phyloP scores from a whole-genome alignment of 768 basidiomycete genomes.

The Erythrobasidium yunnanense region DNA sequence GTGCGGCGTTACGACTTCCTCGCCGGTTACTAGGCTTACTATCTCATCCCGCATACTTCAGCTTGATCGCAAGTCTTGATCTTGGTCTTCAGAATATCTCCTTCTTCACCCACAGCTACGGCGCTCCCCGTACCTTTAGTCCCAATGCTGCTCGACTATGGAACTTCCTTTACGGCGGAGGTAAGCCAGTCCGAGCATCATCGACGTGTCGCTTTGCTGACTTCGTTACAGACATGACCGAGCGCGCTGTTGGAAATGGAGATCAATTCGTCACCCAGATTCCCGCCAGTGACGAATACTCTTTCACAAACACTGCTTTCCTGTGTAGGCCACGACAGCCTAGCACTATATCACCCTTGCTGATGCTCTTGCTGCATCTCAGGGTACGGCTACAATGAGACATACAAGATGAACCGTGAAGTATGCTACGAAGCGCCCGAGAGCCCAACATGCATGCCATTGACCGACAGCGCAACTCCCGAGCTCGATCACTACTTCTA shows the following conservation, averaged over 20 bases:
- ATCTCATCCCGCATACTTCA: background rate
- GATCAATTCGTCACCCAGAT: background rate
- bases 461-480: background rate
- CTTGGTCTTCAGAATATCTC: background rate
- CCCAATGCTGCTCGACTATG: background rate
- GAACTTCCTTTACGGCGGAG: background rate
- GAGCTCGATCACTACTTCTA: background rate
- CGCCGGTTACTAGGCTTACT: too few relatives aligned
- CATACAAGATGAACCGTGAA: slow-evolving; percentile 17
- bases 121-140: background rate
- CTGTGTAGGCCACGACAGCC: too few relatives aligned
- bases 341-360: too few relatives aligned
- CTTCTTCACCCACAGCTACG: background rate
- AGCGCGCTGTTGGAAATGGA: background rate
- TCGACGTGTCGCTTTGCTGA: too few relatives aligned
- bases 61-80: background rate
- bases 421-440: slow-evolving; percentile 6
- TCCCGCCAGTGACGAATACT: background rate
- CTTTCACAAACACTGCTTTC: background rate
- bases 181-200: too few relatives aligned
- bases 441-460: slow-evolving; percentile 1
- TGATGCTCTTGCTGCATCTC: too few relatives aligned
- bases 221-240: background rate
- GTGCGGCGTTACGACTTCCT: too few relatives aligned
- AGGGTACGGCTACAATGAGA: background rate